Evolutionary conservation across 1,284 basidiomycete genomes (phyloP).

Genomic region (Wallemia ichthyophaga): DNA sequence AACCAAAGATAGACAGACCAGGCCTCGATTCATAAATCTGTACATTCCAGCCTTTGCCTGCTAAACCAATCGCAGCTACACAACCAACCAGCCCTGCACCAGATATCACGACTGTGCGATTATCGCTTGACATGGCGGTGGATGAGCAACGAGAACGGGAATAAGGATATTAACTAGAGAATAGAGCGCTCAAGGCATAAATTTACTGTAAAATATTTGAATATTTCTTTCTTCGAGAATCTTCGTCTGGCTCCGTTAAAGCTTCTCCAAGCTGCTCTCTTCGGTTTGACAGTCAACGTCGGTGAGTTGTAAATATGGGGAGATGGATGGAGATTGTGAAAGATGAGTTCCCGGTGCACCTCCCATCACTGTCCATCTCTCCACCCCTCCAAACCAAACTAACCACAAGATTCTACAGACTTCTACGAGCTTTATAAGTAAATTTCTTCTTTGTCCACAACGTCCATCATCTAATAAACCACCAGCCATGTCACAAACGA

Average conservation of each 20-base stretch:
- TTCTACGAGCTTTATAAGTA: neutral
- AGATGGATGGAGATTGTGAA: neutral
- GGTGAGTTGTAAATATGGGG: neutral
- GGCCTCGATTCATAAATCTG: conserved; percentile 63
- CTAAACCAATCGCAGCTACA: conserved; percentile 55
- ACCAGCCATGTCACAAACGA: neutral
- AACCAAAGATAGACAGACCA: conserved; percentile 24
- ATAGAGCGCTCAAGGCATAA: no score
- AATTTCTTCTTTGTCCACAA: neutral
- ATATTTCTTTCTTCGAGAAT: neutral
- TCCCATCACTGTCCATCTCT: no score
- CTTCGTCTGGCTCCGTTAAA: neutral
- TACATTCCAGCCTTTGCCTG: conserved; percentile 63
- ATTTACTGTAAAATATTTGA: neutral
- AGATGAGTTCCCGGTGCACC: no score
- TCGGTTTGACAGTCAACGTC: neutral
- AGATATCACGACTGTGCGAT: conserved; percentile 19
- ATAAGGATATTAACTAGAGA: neutral
- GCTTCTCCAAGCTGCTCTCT: neutral
- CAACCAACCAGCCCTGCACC: conserved; percentile 90
- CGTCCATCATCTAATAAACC: neutral
- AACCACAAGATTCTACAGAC: neutral
- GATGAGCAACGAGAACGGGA: neutral
- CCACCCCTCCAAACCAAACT: no score
- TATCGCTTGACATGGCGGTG: conserved; percentile 1